Evolutionary conservation across 2,329 filamentous ascomycete species (phyloP).

Genomic region (Xylariaceae sp.): DNA sequence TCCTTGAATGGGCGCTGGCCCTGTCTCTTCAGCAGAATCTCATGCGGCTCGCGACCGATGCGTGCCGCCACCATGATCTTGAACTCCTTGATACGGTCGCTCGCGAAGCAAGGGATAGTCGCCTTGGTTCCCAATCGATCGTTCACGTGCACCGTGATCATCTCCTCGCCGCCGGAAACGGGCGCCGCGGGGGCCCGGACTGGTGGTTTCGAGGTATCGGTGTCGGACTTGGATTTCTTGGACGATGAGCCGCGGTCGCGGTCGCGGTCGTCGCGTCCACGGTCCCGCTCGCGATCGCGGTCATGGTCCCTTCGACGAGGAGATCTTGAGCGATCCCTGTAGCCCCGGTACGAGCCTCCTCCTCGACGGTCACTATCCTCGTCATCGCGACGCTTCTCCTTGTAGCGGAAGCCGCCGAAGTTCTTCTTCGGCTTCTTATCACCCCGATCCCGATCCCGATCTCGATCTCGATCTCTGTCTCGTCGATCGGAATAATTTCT

Average conservation of each 20-base stretch:
- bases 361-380: conserved; percentile 37
- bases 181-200: conserved; percentile 26
- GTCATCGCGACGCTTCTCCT: conserved; percentile 48
- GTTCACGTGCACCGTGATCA: conserved; percentile 93
- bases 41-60: conserved; percentile 82
- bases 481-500: conserved; percentile 11
- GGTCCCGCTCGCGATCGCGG: conserved; percentile 27
- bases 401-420: conserved; percentile 54
- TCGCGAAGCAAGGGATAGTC: conserved; percentile 81
- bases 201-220: conserved; percentile 34
- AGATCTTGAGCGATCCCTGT: conserved; percentile 41
- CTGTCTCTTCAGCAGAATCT: conserved; percentile 88
- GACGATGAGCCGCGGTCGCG: conserved; percentile 16
- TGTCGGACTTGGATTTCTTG: conserved; percentile 26
- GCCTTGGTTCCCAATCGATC: conserved; percentile 96
- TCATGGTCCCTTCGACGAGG: conserved; percentile 35
- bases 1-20: conserved; percentile 94
- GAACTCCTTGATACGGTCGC: conserved; percentile 78
- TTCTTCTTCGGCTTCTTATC: conserved; percentile 29
- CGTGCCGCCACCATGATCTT: conserved; percentile 87
- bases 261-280: conserved; percentile 34
- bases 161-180: conserved; percentile 55
- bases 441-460: conserved; percentile 9
- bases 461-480: conserved; percentile 13
- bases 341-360: conserved; percentile 47